Percentiles rank a stretch among this genome's conserved stretches.
phyloP scores from a whole-genome alignment of 768 basidiomycete species.

The Rhizopogon vesiculosus region DNA sequence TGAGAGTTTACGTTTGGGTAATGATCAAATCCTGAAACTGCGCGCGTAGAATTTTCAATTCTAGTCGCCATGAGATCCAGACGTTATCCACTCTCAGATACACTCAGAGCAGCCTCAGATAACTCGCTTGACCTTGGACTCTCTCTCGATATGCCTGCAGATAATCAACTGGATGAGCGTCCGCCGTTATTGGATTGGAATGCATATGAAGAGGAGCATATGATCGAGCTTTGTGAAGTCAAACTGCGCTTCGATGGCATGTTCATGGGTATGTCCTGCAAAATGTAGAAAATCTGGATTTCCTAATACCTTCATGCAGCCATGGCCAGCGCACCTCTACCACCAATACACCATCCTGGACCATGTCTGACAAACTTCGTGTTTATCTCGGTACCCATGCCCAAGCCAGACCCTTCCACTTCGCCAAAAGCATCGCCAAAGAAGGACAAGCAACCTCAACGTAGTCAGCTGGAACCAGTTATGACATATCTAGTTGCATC shows the following conservation, averaged over 20 bases:
- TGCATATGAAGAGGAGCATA: slow-evolving; percentile 53
- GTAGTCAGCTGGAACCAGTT: slow-evolving; percentile 21
- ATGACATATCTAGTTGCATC: slow-evolving; percentile 45
- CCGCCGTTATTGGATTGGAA: slow-evolving; percentile 38
- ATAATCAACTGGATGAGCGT: slow-evolving; percentile 17
- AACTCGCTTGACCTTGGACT: slow-evolving; percentile 39
- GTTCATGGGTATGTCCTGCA: slow-evolving; percentile 34
- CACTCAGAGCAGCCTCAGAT: slow-evolving; percentile 19
- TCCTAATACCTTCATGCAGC: slow-evolving; percentile 22
- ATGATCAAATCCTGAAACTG: neutral
- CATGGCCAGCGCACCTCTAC: slow-evolving; percentile 38
- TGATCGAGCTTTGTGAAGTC: slow-evolving; percentile 59
- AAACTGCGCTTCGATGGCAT: slow-evolving; percentile 43
- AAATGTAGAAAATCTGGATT: neutral
- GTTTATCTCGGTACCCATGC: slow-evolving; percentile 40
- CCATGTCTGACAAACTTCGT: slow-evolving; percentile 37
- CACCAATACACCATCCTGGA: slow-evolving; percentile 36
- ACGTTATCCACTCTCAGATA: slow-evolving; percentile 37
- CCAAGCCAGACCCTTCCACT: slow-evolving; percentile 18
- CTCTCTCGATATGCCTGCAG: slow-evolving; percentile 18
- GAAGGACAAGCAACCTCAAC: slow-evolving; percentile 19
- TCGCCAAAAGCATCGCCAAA: slow-evolving; percentile 21
- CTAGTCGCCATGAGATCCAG: slow-evolving; percentile 61
- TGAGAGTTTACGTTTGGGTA: slow-evolving; percentile 16
- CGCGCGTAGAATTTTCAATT: slow-evolving; percentile 45